Base-by-base conservation (phyloP, 352 stramenopile genomes). In the Phytophthora ramorum region DNA sequence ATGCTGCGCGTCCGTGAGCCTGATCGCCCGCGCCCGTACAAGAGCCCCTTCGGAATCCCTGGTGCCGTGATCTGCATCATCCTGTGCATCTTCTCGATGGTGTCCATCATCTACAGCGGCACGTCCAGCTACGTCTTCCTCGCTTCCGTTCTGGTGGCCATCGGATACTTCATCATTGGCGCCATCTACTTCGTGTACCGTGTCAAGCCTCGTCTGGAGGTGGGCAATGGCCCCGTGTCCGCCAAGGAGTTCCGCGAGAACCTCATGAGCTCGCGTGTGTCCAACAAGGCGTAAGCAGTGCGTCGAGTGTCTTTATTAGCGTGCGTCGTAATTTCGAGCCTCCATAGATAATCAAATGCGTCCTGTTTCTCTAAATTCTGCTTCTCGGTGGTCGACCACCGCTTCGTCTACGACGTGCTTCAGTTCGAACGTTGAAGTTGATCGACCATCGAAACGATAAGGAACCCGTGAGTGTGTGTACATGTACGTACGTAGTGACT, bases 101-200 rank as follows among this genome's bases (percentile, higher is more conserved):
- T 81, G 12, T 75, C 75, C 19, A 89, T 89, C 50, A 78, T 89
- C 61, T 85, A 89, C 69, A 85, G 75, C 55, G 78, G 80, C 13
- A 71, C 69, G 6, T 75, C 75, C 9, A 78, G 66, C 47, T 72
- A 56, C 16, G 79, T 87, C 32, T 89, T 89, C 50, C 45, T 87
- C 9, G 76, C 76, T 24, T 86, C 80, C 1, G 68, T 89, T 16
- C 58, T 86, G 5, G 76, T 72, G 17, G 78, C 62, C 24, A 58
- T 78, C 30, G 38, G 72, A 12, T 79, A 85, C 57, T 89, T 89
- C 44, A 51, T 60, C 6, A 60, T 82, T 19, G 80, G 76, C 26
- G 66, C 71, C 5, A 48, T 87, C 2, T 85, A 83, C 63, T 89
- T 73, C 60, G 50, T 83, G 34, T 68, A 73, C 34, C 48, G 38